Evolutionary conservation across 805 yeast genomes (phyloP).

Genomic region (Maudiozyma saulgeensis): DNA sequence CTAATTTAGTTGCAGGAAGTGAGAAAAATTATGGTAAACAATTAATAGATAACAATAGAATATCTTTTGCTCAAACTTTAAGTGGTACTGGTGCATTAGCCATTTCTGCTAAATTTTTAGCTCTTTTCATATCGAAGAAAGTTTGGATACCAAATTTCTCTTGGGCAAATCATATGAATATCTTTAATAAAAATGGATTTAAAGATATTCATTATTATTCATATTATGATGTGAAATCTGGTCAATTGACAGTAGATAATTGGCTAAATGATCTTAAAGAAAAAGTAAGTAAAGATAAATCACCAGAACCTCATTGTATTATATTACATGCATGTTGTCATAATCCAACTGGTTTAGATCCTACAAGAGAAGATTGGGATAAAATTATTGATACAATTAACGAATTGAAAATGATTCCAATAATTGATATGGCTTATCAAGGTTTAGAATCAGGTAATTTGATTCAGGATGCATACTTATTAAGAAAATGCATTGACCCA

Average conservation of each 20-base stretch:
- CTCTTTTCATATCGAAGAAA: constrained; percentile 33
- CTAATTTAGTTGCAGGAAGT: neutral
- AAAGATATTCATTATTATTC: constrained; percentile 46
- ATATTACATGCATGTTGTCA: constrained; percentile 92
- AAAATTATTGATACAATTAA: constrained; percentile 56
- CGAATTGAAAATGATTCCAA: constrained; percentile 56
- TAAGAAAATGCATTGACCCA: constrained; percentile 30
- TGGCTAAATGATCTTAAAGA: constrained; percentile 48
- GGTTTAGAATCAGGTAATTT: constrained; percentile 87
- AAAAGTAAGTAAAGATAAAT: constrained; percentile 31
- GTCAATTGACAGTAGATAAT: constrained; percentile 56
- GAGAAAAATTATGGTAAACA: constrained; percentile 32
- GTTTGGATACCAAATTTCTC: constrained; percentile 79
- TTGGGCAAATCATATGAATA: constrained; percentile 89
- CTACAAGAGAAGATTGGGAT: constrained; percentile 72
- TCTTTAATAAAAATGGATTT: constrained; percentile 67
- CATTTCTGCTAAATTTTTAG: constrained; percentile 71
- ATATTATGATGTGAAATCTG: constrained; percentile 53
- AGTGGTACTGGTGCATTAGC: constrained; percentile 94
- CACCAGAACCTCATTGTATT: constrained; percentile 37
- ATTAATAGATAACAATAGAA: constrained; percentile 49
- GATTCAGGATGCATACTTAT: constrained; percentile 55
- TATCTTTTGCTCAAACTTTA: constrained; percentile 79
- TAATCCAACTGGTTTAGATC: constrained; percentile 95
- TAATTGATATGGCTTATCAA: constrained; percentile 91